Evolutionary conservation across 306 rosid species (phyloP).

Genomic region (Arachis stenosperma): DNA sequence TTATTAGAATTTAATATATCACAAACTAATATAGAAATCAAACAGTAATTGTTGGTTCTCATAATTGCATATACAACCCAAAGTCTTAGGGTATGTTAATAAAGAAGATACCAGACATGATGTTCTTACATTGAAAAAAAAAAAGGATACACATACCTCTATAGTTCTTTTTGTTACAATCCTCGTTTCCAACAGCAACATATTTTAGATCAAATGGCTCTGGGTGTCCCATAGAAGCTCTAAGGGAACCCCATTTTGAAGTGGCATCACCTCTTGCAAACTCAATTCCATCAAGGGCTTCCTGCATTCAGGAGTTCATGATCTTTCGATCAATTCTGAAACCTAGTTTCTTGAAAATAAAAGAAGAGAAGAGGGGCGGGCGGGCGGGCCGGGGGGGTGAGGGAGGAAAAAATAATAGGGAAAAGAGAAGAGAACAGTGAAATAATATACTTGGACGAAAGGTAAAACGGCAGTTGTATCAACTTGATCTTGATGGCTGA

Average conservation of each 20-base stretch:
- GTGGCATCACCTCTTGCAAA: constrained; percentile 81
- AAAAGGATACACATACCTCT: constrained; percentile 53
- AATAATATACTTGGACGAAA: constrained; percentile 71
- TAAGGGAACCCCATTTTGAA: constrained; percentile 87
- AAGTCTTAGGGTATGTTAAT: constrained; percentile 13
- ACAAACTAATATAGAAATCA: constrained; percentile 20
- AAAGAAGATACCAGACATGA: neutral
- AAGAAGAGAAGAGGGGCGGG: neutral
- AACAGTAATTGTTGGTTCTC: neutral
- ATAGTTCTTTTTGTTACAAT: constrained; percentile 80
- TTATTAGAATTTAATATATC: constrained; percentile 9
- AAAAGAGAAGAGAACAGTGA: neutral
- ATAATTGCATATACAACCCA: constrained; percentile 3
- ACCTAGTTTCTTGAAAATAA: constrained; percentile 1
- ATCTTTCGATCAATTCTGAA: neutral
- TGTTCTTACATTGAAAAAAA: constrained; percentile 17
- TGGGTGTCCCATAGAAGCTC: constrained; percentile 89
- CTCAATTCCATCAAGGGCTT: constrained; percentile 94
- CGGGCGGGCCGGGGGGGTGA: too few species aligned
- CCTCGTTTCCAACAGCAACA: constrained; percentile 94
- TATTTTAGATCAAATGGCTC: constrained; percentile 85
- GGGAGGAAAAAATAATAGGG: neutral
- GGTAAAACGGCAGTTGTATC: constrained; percentile 68
- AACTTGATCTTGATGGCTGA: constrained; percentile 87
- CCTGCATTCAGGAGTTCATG: constrained; percentile 52